Base-by-base conservation (phyloP, 192 early-diverging fungal genomes). In the Entrophospora sp. region DNA sequence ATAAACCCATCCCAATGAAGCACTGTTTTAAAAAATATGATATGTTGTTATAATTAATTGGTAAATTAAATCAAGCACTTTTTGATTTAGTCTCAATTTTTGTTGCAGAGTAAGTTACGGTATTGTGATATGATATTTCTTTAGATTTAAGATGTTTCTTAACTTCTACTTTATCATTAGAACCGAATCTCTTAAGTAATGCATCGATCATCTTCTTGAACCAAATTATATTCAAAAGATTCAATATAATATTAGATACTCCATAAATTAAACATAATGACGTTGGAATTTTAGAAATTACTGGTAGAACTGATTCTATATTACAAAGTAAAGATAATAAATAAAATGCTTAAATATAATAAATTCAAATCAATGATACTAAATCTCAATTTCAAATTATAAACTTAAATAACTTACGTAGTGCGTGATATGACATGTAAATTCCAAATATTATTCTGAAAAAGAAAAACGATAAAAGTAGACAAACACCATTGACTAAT, bases 401-500 rank as follows among this genome's bases (percentile, higher is more conserved):
- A 22, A 45, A 35, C 36, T 45, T 36, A 44, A 53, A 37, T 37
- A 35, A 72, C 75, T 60, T 74, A 85, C 81, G 30, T 53, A 73
- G 85, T 64, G 85, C 76, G 18, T 85, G 68, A 60, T 79, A 85
- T 8, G 89, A 88, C 83, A 87, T 85, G 65, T 81, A 82, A 13
- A 84, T 56, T 6, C 95, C 92, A 80, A 84, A 91, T 10, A 88
- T 65, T 49, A 95, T 81, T 32, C 95, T 83, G 1, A 82, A 83
- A 31, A 57, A 35, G 53, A 97, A 87, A 75, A 94, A 97, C 5
- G 84, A 73, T 24, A 64, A 61, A 25, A 97, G 67, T 45, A 97
- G 73, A 13, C 87, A 55, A n/a, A 89, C 64, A 25, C 92, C 95
- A 68, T 97, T 97, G 67, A 90, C 79, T 52, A 88, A 62, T 73